phyloP scores from a whole-genome alignment of 176 grass and related monocot species.

The Bromus sterilis region DNA sequence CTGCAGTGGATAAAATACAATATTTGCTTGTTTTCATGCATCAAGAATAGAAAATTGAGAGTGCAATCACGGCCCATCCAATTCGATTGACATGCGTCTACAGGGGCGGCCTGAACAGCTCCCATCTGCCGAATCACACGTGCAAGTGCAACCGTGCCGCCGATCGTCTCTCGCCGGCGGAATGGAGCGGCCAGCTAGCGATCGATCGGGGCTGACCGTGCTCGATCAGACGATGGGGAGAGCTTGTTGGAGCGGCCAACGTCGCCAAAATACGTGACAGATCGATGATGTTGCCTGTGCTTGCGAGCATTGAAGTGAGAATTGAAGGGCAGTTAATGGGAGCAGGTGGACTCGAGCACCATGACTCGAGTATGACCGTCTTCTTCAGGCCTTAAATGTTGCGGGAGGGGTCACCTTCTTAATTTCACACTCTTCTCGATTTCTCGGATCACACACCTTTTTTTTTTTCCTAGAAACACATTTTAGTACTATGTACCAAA shows the following conservation, averaged over 20 bases:
- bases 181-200: background rate
- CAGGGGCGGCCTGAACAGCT: background rate
- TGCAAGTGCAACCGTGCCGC: background rate
- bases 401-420: background rate
- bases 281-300: slow-evolving; percentile 5
- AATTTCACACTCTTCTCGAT: background rate
- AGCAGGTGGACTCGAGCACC: slow-evolving; percentile 25
- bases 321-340: slow-evolving; percentile 50
- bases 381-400: slow-evolving; percentile 48
- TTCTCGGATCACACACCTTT: slow-evolving; percentile 12
- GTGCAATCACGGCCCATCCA: background rate
- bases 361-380: slow-evolving; percentile 24
- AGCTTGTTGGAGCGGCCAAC: background rate
- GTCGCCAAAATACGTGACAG: background rate
- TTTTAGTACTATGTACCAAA: too few species aligned
- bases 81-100: background rate
- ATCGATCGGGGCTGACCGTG: background rate
- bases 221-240: slow-evolving; percentile 3
- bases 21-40: background rate
- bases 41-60: background rate
- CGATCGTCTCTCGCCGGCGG: background rate
- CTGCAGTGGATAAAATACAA: background rate
- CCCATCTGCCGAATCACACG: slow-evolving; percentile 7
- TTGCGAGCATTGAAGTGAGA: slow-evolving; percentile 30
- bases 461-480: background rate